Evolutionary conservation across 345 rosid species (phyloP).

Genomic region (Populus nigra): DNA sequence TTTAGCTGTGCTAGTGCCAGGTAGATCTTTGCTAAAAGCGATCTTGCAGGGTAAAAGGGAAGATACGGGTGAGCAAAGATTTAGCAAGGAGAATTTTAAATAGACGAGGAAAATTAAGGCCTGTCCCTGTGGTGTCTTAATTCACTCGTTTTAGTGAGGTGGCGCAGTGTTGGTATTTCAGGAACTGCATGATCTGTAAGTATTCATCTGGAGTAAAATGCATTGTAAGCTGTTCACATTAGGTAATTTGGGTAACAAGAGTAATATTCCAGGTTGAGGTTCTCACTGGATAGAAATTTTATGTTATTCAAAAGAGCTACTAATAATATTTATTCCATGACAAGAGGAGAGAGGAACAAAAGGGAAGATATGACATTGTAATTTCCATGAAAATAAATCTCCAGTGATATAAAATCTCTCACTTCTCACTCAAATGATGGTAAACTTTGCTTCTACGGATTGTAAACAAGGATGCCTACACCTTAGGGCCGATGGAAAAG

Average conservation of each 20-base stretch:
- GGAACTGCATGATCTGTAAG: neutral
- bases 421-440: too few relatives aligned
- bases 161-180: neutral
- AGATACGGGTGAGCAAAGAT: neutral
- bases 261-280: neutral
- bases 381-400: too few relatives aligned
- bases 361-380: too few relatives aligned
- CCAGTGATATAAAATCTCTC: too few relatives aligned
- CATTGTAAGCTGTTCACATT: neutral
- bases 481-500: neutral
- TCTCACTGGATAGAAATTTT: neutral
- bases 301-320: neutral
- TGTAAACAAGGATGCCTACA: neutral
- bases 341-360: neutral
- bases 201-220: neutral
- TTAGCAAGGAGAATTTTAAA: neutral
- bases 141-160: neutral
- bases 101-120: too few relatives aligned
- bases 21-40: neutral
- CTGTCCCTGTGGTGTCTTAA: too few relatives aligned
- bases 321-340: neutral
- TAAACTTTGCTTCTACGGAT: neutral
- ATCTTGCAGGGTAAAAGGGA: neutral
- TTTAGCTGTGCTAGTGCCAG: neutral
- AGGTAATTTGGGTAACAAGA: neutral